These are phyloP conservation scores for Trametes polyzona DNA, from an alignment of 1,284 basidiomycete species.

Conservation along the genomic window DNA sequence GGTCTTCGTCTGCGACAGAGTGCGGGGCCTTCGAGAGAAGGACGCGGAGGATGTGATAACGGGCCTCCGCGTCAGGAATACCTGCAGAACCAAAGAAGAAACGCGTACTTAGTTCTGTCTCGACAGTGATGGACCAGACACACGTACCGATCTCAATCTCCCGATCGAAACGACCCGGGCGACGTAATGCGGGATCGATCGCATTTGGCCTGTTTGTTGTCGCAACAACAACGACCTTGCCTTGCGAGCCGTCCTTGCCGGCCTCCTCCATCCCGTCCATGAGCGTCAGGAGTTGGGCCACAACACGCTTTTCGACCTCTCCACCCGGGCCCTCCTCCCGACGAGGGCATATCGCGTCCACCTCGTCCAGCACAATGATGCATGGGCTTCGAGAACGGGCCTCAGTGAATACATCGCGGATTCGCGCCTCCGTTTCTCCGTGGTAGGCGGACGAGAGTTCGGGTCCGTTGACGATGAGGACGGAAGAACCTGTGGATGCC, in stretches of 20 bases:
- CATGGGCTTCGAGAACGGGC: slow-evolving; percentile 85
- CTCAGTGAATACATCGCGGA: slow-evolving; percentile 89
- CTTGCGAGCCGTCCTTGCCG: slow-evolving; percentile 41
- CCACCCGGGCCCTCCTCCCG: slow-evolving; percentile 88
- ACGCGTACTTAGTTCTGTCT: neutral
- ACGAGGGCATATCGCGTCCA: slow-evolving; percentile 92
- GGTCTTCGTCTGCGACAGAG: slow-evolving; percentile 60
- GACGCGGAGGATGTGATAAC: slow-evolving; percentile 84
- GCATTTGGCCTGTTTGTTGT: slow-evolving; percentile 98
- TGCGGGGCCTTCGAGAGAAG: slow-evolving; percentile 85
- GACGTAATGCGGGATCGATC: slow-evolving; percentile 92
- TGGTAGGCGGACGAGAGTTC: slow-evolving; percentile 95
- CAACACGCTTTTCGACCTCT: slow-evolving; percentile 95
- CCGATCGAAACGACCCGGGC: slow-evolving; percentile 94
- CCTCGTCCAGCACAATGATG: slow-evolving; percentile 95
- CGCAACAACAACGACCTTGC: slow-evolving; percentile 90
- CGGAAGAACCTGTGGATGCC: slow-evolving; percentile 77
- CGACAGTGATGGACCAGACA: no score
- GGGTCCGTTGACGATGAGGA: slow-evolving; percentile 92
- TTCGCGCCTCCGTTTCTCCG: slow-evolving; percentile 92
- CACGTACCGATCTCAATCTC: slow-evolving; percentile 94
- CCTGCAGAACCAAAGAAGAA: slow-evolving; percentile 49
- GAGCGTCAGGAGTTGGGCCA: slow-evolving; percentile 93
- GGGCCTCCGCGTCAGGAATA: slow-evolving; percentile 85
- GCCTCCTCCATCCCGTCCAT: slow-evolving; percentile 90